phyloP scores from a whole-genome alignment of 176 grass and related monocot genomes.

The Alopecurus myosuroides region DNA sequence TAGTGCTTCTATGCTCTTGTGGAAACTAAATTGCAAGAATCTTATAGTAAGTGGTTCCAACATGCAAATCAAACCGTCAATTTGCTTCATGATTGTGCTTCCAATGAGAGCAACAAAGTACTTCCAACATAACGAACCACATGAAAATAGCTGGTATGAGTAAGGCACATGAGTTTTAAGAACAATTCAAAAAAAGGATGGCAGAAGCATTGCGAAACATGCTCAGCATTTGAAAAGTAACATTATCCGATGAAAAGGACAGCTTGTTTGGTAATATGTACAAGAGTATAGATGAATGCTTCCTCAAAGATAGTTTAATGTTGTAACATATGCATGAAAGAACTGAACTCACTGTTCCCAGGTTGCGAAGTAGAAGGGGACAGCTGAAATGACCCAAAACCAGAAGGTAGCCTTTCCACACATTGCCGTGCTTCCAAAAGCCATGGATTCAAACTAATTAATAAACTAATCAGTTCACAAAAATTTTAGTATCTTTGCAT shows the following conservation, averaged over 20 bases:
- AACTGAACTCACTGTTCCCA: slow-evolving; percentile 90
- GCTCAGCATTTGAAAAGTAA: neutral
- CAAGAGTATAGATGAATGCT: neutral
- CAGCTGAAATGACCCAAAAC: slow-evolving; percentile 83
- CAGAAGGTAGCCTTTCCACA: slow-evolving; percentile 81
- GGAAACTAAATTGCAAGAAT: slow-evolving; percentile 8
- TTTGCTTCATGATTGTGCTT: neutral
- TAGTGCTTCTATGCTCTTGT: neutral
- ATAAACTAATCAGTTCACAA: slow-evolving; percentile 35
- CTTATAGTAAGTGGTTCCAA: neutral
- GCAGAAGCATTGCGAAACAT: slow-evolving; percentile 1
- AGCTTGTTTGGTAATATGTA: neutral
- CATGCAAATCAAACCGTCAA: neutral
- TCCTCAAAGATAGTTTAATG: neutral
- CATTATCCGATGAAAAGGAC: neutral
- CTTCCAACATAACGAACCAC: slow-evolving; percentile 9
- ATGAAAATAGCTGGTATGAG: neutral
- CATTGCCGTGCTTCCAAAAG: slow-evolving; percentile 96
- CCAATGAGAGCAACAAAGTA: slow-evolving; percentile 1
- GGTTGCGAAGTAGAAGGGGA: slow-evolving; percentile 96
- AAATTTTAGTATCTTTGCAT: neutral
- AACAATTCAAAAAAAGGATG: neutral
- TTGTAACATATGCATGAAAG: neutral
- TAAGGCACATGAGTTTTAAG: neutral
- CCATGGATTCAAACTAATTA: slow-evolving; percentile 84